Evolutionary conservation across 2,329 filamentous ascomycete genomes (phyloP).

Genomic region (Incumbomyces delicatus): DNA sequence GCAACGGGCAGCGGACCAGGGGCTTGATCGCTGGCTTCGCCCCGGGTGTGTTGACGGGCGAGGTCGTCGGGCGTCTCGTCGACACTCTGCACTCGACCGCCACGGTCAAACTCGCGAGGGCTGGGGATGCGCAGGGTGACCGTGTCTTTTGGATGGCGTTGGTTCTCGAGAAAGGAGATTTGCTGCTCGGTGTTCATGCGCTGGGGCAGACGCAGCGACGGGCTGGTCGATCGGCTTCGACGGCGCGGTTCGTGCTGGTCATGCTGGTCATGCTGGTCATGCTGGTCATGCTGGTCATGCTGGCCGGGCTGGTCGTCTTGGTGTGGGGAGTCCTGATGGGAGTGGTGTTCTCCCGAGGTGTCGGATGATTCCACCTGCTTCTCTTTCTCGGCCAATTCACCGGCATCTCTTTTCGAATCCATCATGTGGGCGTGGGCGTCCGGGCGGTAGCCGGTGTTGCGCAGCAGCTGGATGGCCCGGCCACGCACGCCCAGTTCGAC

Average conservation of each 20-base stretch:
- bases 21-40: slow-evolving; percentile 14
- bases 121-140: slow-evolving; percentile 80
- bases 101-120: slow-evolving; percentile 79
- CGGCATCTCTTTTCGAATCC: background rate
- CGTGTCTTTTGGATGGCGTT: slow-evolving; percentile 62
- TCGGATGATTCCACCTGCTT: slow-evolving; percentile 7
- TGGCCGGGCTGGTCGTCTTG: too few relatives aligned
- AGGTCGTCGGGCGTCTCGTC: slow-evolving; percentile 33
- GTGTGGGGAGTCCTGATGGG: too few relatives aligned
- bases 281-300: too few relatives aligned
- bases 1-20: background rate
- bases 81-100: slow-evolving; percentile 57
- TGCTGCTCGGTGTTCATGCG: slow-evolving; percentile 60
- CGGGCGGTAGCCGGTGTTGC: slow-evolving; percentile 12
- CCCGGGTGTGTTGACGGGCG: slow-evolving; percentile 21
- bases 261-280: too few relatives aligned
- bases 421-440: background rate
- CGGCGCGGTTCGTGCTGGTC: background rate
- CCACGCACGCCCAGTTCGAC: slow-evolving; percentile 19
- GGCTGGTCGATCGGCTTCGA: slow-evolving; percentile 27
- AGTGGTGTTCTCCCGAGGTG: background rate
- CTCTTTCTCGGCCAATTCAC: background rate
- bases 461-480: slow-evolving; percentile 24
- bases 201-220: slow-evolving; percentile 39
- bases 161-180: slow-evolving; percentile 78